phyloP scores from a whole-genome alignment of 1,139 yeast species.

The Zhuliangozyma parablackwelliae region DNA sequence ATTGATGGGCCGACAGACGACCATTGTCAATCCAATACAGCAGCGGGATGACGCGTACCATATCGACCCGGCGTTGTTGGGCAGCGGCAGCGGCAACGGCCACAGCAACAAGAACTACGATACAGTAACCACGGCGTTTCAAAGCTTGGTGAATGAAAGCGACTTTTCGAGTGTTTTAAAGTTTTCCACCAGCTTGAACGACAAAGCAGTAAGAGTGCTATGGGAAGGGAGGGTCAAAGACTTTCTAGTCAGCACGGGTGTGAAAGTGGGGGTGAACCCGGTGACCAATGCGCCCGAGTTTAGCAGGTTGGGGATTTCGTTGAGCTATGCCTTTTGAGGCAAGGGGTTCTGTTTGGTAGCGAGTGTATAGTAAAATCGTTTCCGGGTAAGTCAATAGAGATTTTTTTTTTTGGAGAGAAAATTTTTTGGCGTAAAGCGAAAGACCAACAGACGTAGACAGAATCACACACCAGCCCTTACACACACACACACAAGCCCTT shows the following conservation, averaged over 20 bases:
- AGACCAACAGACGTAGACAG: too few relatives aligned
- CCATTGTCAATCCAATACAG: constrained; percentile 20
- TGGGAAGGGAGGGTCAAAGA: constrained; percentile 92
- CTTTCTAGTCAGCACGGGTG: constrained; percentile 75
- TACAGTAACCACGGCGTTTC: constrained; percentile 51
- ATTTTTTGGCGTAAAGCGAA: too few relatives aligned
- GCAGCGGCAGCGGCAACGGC: constrained; percentile 8
- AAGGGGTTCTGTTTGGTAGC: too few relatives aligned
- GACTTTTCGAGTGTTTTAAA: constrained; percentile 71
- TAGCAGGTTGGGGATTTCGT: constrained; percentile 34
- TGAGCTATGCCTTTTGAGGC: constrained; percentile 30
- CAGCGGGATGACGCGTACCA: constrained; percentile 23
- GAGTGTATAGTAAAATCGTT: too few relatives aligned
- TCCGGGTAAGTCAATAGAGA: background rate
- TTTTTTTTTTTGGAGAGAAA: too few relatives aligned
- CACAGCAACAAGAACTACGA: constrained; percentile 12
- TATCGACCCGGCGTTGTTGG: constrained; percentile 21
- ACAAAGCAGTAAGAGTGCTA: constrained; percentile 54
- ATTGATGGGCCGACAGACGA: too few relatives aligned
- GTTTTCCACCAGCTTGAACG: constrained; percentile 65
- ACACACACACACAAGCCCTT: too few relatives aligned
- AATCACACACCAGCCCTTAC: too few relatives aligned
- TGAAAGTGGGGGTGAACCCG: constrained; percentile 38
- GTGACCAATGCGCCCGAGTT: constrained; percentile 32
- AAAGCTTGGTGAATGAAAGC: constrained; percentile 46